phyloP scores from a whole-genome alignment of 208 protist genomes.

The Herpetomonas tarakana region DNA sequence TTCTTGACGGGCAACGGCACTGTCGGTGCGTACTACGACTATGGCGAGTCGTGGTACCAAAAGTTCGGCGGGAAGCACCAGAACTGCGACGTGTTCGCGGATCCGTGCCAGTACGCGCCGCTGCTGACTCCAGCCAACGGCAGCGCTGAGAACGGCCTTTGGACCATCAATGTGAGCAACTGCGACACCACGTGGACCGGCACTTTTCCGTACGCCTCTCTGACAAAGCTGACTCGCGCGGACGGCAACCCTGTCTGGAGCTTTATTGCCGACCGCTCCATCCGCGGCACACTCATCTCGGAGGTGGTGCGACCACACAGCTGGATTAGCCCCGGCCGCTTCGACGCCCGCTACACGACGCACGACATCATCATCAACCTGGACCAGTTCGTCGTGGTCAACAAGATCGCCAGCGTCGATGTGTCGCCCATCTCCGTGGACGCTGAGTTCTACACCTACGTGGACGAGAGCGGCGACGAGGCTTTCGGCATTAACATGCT shows the following conservation, averaged over 20 bases:
- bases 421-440: slow-evolving; percentile 58
- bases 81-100: slow-evolving; percentile 68
- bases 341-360: slow-evolving; percentile 40
- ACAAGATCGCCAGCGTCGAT: slow-evolving; percentile 19
- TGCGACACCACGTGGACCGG: slow-evolving; percentile 82
- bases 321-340: slow-evolving; percentile 49
- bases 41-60: slow-evolving; percentile 73
- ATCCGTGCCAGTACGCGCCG: slow-evolving; percentile 74
- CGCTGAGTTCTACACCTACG: slow-evolving; percentile 67
- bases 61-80: slow-evolving; percentile 87
- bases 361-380: slow-evolving; percentile 66
- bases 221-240: slow-evolving; percentile 33
- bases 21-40: slow-evolving; percentile 54
- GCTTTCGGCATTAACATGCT: slow-evolving; percentile 85
- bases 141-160: slow-evolving; percentile 21
- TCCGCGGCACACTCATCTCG: slow-evolving; percentile 65
- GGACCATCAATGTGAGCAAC: slow-evolving; percentile 73
- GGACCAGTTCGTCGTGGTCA: slow-evolving; percentile 50
- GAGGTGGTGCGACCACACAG: slow-evolving; percentile 63
- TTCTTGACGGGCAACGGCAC: slow-evolving; percentile 41
- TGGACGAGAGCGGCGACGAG: slow-evolving; percentile 41
- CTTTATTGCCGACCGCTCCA: slow-evolving; percentile 40
- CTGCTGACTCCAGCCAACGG: slow-evolving; percentile 65
- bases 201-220: slow-evolving; percentile 48
- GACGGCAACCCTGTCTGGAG: slow-evolving; percentile 47